Evolutionary conservation across 1,139 yeast genomes (phyloP).

Genomic region (Williopsis jadinii): DNA sequence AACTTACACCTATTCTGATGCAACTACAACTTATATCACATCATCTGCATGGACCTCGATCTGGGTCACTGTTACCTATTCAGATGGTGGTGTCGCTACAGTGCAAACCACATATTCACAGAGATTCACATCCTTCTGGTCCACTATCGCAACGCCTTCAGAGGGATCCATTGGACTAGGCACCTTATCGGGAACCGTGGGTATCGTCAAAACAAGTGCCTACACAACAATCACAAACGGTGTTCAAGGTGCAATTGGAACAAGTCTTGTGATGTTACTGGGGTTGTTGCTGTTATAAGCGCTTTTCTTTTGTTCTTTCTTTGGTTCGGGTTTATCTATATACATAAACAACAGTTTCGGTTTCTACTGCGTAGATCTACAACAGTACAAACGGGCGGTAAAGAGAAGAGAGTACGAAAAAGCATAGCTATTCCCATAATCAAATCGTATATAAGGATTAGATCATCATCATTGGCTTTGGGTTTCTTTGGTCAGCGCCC

Average conservation of each 20-base stretch:
- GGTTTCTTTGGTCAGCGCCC: conserved; percentile 37
- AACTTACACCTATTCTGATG: conserved; percentile 22
- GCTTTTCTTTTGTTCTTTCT: not conserved
- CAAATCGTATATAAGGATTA: conserved; percentile 2
- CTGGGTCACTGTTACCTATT: conserved; percentile 49
- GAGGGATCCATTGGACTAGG: conserved; percentile 57
- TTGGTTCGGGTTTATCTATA: no score
- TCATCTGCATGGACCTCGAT: conserved; percentile 27
- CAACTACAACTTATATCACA: conserved; percentile 22
- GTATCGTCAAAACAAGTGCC: conserved; percentile 43
- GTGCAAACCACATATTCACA: conserved; percentile 46
- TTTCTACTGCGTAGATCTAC: no score
- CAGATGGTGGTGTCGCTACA: conserved; percentile 36
- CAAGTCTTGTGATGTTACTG: conserved; percentile 13
- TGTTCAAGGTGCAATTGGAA: conserved; percentile 9
- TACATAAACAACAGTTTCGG: no score
- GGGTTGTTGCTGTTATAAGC: conserved; percentile 16
- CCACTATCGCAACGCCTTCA: conserved; percentile 33
- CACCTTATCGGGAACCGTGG: conserved; percentile 51
- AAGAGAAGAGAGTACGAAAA: no score
- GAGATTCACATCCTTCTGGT: conserved; percentile 35
- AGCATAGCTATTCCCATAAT: no score
- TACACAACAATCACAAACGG: conserved; percentile 14
- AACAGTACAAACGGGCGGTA: no score
- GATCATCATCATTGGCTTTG: conserved; percentile 22